These are phyloP conservation scores for Gnetum montanum DNA, from an alignment of 75 land plant species.

Conservation along the genomic window DNA sequence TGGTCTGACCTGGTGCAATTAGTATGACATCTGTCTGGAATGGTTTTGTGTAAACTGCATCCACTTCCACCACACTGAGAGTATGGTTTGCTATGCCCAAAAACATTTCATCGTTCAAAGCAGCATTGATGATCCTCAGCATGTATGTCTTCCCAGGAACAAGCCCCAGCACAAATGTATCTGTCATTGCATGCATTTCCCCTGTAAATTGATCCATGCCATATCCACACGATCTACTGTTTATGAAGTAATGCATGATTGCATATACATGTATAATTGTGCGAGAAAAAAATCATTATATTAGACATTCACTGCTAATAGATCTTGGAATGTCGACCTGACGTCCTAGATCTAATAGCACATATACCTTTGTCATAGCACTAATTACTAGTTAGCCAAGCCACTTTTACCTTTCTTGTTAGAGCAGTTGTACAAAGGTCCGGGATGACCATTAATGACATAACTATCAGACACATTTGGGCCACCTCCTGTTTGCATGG, in stretches of 20 bases:
- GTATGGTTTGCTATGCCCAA: constrained; percentile 25
- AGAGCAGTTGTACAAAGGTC: constrained; percentile 37
- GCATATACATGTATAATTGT: too few species aligned
- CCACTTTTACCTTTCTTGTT: constrained; percentile 8
- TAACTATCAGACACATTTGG: constrained; percentile 30
- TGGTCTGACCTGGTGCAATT: constrained; percentile 33
- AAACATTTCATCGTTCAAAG: constrained; percentile 24
- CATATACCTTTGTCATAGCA: too few species aligned
- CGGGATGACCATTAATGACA: constrained; percentile 49
- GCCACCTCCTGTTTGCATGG: constrained; percentile 24
- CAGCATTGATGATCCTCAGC: constrained; percentile 29
- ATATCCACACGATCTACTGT: too few species aligned
- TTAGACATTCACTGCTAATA: not conserved
- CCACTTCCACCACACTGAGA: constrained; percentile 27
- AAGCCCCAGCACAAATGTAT: constrained; percentile 11
- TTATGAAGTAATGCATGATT: too few species aligned
- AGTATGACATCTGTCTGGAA: constrained; percentile 10
- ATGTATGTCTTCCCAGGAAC: constrained; percentile 22
- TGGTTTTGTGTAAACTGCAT: constrained; percentile 22
- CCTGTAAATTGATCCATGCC: not conserved
- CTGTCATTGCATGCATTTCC: not conserved
- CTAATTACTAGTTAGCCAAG: not conserved
- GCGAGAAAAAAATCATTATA: not conserved
- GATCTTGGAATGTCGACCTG: too few species aligned
- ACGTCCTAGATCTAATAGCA: too few species aligned